Percentiles rank a stretch among this genome's conserved stretches.
Evolutionary conservation across 257 asterid genomes (phyloP).

Genomic region (Primulina tabacum): DNA sequence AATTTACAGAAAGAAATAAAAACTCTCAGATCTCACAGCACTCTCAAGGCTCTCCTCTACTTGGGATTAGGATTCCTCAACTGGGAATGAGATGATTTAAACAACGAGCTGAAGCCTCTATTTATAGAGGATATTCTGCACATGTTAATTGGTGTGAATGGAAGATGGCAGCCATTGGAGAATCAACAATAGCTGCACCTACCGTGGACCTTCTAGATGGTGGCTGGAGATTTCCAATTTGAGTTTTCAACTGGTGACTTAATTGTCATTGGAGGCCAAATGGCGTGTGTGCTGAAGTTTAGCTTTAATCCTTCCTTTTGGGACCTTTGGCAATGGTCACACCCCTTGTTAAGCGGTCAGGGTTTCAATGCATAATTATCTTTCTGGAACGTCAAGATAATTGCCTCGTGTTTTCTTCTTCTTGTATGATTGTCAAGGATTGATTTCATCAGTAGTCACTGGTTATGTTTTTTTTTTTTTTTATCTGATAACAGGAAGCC

Average conservation of each 20-base stretch:
- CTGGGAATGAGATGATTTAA: too few species aligned
- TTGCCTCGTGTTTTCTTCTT: not conserved
- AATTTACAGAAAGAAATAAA: too few species aligned
- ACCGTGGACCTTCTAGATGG: too few species aligned
- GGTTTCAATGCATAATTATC: constrained; percentile 3
- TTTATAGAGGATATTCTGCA: too few species aligned
- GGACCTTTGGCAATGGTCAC: not conserved
- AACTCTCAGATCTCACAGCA: too few species aligned
- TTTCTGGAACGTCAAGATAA: constrained; percentile 4
- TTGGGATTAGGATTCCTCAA: too few species aligned
- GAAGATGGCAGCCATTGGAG: too few species aligned
- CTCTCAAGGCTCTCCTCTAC: too few species aligned
- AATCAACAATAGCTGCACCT: too few species aligned
- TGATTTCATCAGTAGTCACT: constrained; percentile 6
- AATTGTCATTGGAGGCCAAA: not conserved
- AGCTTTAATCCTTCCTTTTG: not conserved
- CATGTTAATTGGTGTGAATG: too few species aligned
- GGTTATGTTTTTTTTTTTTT: not conserved
- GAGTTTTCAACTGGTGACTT: not conserved
- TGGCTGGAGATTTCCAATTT: too few species aligned
- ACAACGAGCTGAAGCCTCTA: too few species aligned
- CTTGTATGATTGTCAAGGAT: constrained; percentile 15
- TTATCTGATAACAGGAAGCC: constrained; percentile 65
- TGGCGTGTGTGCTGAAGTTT: not conserved
- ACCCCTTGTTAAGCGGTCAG: not conserved